Percentiles rank a stretch among this genome's conserved stretches.
These are phyloP conservation scores for Suillus tomentosus DNA, from an alignment of 768 basidiomycete species.

Conservation along the genomic window DNA sequence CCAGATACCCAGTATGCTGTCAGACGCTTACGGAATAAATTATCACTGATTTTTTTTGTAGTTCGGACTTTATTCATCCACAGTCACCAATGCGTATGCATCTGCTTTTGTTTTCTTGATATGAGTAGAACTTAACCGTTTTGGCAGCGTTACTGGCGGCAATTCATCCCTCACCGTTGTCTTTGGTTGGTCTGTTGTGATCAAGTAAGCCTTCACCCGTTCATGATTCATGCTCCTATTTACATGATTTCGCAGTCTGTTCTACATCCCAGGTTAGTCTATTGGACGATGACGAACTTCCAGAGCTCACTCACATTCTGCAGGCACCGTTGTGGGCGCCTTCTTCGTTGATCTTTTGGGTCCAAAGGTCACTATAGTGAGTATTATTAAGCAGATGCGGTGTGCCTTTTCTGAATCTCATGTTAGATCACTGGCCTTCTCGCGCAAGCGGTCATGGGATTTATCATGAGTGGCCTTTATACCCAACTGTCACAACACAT, in stretches of 20 bases:
- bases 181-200: constrained; percentile 85
- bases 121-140: constrained; percentile 1
- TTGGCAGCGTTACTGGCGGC: constrained; percentile 57
- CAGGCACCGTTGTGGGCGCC: constrained; percentile 68
- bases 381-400: constrained; percentile 1
- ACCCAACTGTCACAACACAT: constrained; percentile 58
- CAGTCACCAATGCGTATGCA: constrained; percentile 64
- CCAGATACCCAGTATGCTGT: constrained; percentile 62
- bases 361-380: constrained; percentile 75
- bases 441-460: constrained; percentile 73
- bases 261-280: constrained; percentile 61
- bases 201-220: constrained; percentile 55
- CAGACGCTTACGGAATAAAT: not conserved
- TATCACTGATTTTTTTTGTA: constrained; percentile 27
- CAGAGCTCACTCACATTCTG: constrained; percentile 17
- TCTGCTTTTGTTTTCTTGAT: not conserved
- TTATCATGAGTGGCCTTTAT: constrained; percentile 90
- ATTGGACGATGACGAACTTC: constrained; percentile 2
- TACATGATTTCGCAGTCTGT: constrained; percentile 40
- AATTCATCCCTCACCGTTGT: constrained; percentile 54
- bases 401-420: not conserved
- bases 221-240: constrained; percentile 39
- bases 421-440: constrained; percentile 66
- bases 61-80: constrained; percentile 83
- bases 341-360: constrained; percentile 76